Percentiles rank a stretch among this genome's conserved stretches.
Conservation (phyloP, 2,329 filamentous ascomycete species). For the Cryphonectria nitschkei region DNA sequence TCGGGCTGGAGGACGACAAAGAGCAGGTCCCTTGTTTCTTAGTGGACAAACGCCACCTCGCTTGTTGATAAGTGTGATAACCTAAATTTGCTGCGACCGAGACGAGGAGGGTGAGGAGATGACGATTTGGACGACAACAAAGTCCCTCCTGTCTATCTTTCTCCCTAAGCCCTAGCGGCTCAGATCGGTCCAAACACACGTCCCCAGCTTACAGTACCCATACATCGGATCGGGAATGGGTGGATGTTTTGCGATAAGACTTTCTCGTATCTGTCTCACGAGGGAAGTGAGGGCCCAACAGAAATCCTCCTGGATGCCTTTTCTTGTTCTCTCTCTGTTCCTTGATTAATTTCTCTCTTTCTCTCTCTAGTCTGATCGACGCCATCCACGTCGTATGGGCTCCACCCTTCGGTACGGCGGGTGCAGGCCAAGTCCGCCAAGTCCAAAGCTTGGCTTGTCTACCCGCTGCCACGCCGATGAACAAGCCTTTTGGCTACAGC, state of each 20-base stretch:
- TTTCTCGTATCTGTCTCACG: not conserved
- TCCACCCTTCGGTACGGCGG: not conserved
- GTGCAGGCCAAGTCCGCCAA: not conserved
- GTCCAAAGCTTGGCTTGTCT: not conserved
- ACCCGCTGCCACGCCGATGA: not conserved
- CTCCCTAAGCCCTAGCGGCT: not conserved
- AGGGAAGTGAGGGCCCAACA: not conserved
- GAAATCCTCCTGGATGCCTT: not conserved
- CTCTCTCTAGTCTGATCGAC: not conserved
- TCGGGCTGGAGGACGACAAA: not conserved
- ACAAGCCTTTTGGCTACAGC: not conserved
- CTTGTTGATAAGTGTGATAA: not conserved
- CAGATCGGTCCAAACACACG: not conserved
- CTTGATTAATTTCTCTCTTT: not conserved
- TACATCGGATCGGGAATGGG: not conserved
- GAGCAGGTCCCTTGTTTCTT: not conserved
- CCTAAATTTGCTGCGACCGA: not conserved
- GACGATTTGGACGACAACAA: not conserved
- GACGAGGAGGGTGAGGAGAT: not conserved
- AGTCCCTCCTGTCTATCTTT: not conserved
- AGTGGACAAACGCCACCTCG: not conserved
- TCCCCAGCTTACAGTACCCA: not conserved
- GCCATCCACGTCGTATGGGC: not conserved
- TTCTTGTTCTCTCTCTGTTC: not conserved
- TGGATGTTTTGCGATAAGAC: not conserved